These are phyloP conservation scores for Fusarium fujikuroi DNA, from an alignment of 2,329 filamentous ascomycete genomes.

Conservation along the genomic window DNA sequence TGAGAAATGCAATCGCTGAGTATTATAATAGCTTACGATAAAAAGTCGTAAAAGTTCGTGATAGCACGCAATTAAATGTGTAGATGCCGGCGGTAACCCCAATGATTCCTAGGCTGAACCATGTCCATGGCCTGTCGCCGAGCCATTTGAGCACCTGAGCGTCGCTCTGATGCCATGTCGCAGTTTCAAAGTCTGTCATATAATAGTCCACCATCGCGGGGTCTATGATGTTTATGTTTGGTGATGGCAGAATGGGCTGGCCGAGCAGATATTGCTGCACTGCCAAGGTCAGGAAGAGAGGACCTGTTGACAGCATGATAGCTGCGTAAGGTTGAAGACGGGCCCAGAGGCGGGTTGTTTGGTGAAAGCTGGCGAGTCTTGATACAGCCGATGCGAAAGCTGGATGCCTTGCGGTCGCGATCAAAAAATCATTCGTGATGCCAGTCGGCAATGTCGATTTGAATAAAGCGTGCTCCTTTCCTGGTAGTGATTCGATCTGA, in stretches of 20 bases:
- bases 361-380: neutral
- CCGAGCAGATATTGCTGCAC: neutral
- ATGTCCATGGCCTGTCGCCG: neutral
- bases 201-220: neutral
- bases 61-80: neutral
- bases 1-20: neutral
- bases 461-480: neutral
- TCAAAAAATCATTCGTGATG: neutral
- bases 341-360: neutral
- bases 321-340: neutral
- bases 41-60: neutral
- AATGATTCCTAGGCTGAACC: neutral
- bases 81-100: neutral
- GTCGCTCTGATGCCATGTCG: neutral
- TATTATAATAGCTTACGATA: neutral
- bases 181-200: neutral
- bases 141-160: neutral
- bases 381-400: neutral
- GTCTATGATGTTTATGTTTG: neutral
- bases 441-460: neutral
- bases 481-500: neutral
- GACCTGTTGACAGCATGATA: neutral
- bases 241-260: neutral
- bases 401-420: neutral
- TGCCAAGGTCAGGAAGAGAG: neutral